Percentiles rank a stretch among this genome's conserved stretches.
phyloP scores from a whole-genome alignment of 768 basidiomycete species.

The Postia placenta region DNA sequence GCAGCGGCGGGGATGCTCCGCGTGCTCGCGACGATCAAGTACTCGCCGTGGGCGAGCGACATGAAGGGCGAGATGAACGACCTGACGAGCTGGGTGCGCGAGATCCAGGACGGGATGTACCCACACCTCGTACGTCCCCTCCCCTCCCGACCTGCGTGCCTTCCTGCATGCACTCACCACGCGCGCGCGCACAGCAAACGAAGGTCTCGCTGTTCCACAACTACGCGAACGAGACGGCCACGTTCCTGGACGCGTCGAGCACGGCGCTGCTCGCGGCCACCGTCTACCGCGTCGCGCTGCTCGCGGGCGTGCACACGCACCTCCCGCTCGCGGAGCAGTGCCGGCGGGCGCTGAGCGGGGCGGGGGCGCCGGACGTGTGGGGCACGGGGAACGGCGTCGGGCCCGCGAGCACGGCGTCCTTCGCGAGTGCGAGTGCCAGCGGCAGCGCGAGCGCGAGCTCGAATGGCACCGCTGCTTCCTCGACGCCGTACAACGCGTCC shows the following conservation, averaged over 20 bases:
- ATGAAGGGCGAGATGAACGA: constrained; percentile 50
- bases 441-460: constrained; percentile 3
- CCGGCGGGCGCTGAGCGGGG: constrained; percentile 33
- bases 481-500: constrained; percentile 6
- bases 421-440: neutral
- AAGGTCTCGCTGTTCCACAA: constrained; percentile 55
- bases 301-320: constrained; percentile 41
- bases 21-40: constrained; percentile 67
- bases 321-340: constrained; percentile 54
- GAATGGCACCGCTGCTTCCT: constrained; percentile 1
- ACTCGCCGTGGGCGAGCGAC: constrained; percentile 46
- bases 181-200: constrained; percentile 30
- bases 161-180: neutral
- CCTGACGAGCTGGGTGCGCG: constrained; percentile 57
- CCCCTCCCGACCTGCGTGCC: neutral
- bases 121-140: constrained; percentile 40
- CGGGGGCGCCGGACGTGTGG: neutral
- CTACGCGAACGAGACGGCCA: constrained; percentile 53
- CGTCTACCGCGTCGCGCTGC: constrained; percentile 64
- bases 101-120: constrained; percentile 75
- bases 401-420: neutral
- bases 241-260: constrained; percentile 69
- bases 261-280: constrained; percentile 72
- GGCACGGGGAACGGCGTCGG: constrained; percentile 3
- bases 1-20: constrained; percentile 84